Percentiles rank a stretch among this genome's conserved stretches.
phyloP scores from a whole-genome alignment of 176 grass and related monocot genomes.

The Dactylis glomerata region DNA sequence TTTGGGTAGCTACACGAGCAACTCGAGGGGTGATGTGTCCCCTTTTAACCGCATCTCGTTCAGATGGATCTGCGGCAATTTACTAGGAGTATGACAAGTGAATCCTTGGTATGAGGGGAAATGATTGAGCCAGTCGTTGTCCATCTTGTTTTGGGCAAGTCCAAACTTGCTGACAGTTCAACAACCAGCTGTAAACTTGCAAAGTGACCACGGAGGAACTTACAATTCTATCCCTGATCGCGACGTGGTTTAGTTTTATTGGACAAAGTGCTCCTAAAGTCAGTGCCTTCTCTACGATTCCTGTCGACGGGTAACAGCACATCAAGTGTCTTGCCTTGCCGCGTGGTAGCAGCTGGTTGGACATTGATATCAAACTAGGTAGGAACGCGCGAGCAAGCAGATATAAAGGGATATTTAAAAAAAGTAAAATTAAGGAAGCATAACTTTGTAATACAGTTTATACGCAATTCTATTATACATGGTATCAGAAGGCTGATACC shows the following conservation, averaged over 20 bases:
- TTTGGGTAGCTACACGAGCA: background rate
- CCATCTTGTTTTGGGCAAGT: background rate
- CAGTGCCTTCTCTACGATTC: background rate
- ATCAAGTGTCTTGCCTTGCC: background rate
- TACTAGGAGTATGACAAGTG: background rate
- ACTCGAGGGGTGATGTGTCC: background rate
- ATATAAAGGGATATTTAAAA: too few species aligned
- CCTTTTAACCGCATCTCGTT: background rate
- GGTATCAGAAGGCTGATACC: too few species aligned
- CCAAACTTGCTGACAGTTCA: constrained; percentile 14
- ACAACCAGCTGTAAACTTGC: background rate
- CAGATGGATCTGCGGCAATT: background rate
- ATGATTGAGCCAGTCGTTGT: background rate
- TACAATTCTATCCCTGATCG: background rate
- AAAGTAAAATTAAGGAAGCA: too few species aligned
- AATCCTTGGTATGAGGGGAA: background rate
- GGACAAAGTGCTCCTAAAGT: background rate
- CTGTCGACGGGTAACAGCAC: background rate
- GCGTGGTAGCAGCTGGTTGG: background rate
- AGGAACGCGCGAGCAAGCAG: too few species aligned
- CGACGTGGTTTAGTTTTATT: background rate
- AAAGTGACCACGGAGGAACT: background rate
- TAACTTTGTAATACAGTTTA: too few species aligned
- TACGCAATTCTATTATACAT: too few species aligned
- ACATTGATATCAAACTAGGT: background rate